Base-by-base conservation (phyloP, 352 stramenopile species). In the Globisporangium orthogonon region DNA sequence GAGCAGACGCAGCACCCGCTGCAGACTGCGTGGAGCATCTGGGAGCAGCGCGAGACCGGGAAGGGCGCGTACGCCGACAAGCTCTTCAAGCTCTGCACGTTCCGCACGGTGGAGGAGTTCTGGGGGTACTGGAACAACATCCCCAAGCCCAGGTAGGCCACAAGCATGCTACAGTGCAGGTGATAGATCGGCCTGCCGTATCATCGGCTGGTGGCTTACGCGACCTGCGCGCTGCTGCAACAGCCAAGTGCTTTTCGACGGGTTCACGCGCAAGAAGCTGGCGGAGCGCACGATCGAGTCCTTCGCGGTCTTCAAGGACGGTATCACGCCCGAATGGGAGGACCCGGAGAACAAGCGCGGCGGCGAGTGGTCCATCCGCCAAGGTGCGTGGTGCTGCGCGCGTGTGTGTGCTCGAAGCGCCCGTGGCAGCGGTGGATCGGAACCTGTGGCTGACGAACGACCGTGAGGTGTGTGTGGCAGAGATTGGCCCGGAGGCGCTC, bases 81-180 rank as follows among this genome's bases (percentile, higher is more conserved):
- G 61, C 78, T 96, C 35, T 91, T 85, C 59, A 92, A 91, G 69
- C 75, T 96, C 53, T 94, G 86, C 61, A 84, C 71, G 15, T 95
- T 96, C 59, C 68, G 70, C 59, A 94, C 80, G 49, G 76, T 96
- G 15, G 87, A 96, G 63, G 80, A 93, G 66, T 96, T 96, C 61
- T 96, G 87, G 87, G 76, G 72, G 61, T 94, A 95, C 71, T 96
- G 87, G 86, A 93, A 93, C 69, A 90, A 91, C 72, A 90, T 96
- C 62, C 87, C 87, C 35, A 91, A 88, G 58, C 83, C 85, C n/a
- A 94, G 83, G 80, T 89, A 53, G 18, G 69, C 33, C 23, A 23
- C 23, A 23, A 23, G 23, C 23, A 23, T 23, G 23, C 23, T 23
- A 1, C 23, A 23, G 23, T 23, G 23, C 23, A 23, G 23, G 23